Evolutionary conservation across 2,329 filamentous ascomycete species (phyloP).

Genomic region (Colletotrichum ledebouriae): DNA sequence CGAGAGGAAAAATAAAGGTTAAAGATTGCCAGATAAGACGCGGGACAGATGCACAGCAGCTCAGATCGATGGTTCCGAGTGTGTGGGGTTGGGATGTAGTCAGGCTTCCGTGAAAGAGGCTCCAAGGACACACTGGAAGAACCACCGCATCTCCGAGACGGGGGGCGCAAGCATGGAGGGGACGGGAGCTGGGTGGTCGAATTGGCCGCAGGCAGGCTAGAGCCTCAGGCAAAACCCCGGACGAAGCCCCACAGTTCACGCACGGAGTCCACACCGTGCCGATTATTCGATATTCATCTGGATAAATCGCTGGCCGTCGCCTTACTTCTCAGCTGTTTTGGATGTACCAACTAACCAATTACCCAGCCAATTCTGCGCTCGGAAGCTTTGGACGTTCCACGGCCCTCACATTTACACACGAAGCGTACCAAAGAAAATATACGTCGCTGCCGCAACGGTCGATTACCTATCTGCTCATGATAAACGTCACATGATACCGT

Average conservation of each 20-base stretch:
- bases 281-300: not conserved
- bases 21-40: not conserved
- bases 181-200: not conserved
- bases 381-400: no score
- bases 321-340: no score
- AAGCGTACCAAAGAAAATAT: not conserved
- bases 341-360: no score
- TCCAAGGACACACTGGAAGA: slow-evolving; percentile 29
- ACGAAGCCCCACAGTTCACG: not conserved
- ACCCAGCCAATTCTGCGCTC: no score
- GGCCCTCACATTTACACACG: no score
- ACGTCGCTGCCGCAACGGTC: not conserved
- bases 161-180: slow-evolving; percentile 34
- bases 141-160: slow-evolving; percentile 39
- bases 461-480: slow-evolving; percentile 36
- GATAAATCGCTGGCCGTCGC: no score
- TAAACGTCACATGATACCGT: slow-evolving; percentile 41
- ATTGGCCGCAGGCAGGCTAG: not conserved
- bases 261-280: slow-evolving; percentile 15
- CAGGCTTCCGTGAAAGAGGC: slow-evolving; percentile 39
- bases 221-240: slow-evolving; percentile 42
- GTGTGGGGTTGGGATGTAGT: slow-evolving; percentile 43
- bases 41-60: slow-evolving; percentile 32
- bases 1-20: slow-evolving; percentile 9
- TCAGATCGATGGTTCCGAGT: slow-evolving; percentile 33